phyloP scores from a whole-genome alignment of 176 grass and related monocot genomes.

The Ensete glaucum region DNA sequence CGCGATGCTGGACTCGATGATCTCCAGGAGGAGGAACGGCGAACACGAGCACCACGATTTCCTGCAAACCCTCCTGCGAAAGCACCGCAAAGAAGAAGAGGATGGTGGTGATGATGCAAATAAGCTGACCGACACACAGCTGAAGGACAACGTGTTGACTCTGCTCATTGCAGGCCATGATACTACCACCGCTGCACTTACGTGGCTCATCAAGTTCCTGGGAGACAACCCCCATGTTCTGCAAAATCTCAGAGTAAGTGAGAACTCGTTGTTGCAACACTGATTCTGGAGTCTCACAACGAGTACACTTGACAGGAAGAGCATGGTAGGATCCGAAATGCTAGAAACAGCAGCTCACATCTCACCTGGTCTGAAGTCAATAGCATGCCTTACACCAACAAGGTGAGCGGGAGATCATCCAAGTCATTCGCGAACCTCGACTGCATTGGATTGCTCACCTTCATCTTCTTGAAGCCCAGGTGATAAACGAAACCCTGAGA shows the following conservation, averaged over 20 bases:
- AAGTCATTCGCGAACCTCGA: background rate
- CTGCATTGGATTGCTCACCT: background rate
- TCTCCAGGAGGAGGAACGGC: constrained; percentile 28
- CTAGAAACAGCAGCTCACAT: background rate
- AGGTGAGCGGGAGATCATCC: constrained; percentile 7
- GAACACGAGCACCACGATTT: constrained; percentile 36
- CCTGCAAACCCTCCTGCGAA: constrained; percentile 47
- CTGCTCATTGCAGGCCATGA: constrained; percentile 64
- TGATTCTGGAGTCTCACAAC: background rate
- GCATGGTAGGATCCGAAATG: constrained; percentile 35
- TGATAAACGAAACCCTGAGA: constrained; percentile 55
- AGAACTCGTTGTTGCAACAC: background rate
- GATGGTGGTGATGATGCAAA: constrained; percentile 16
- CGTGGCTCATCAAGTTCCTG: constrained; percentile 68
- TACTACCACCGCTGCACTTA: constrained; percentile 52
- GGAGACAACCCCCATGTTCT: constrained; percentile 41
- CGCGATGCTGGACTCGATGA: constrained; percentile 53
- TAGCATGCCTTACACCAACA: constrained; percentile 51
- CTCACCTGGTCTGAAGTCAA: constrained; percentile 48
- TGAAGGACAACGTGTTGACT: constrained; percentile 69
- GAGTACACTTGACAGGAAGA: constrained; percentile 27
- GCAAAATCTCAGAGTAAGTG: constrained; percentile 33
- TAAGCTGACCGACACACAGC: constrained; percentile 52
- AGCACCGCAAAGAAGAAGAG: constrained; percentile 26
- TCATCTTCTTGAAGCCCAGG: constrained; percentile 1